Conservation (phyloP, 2,329 filamentous ascomycete species). For the Pestalotiopsis sp. region DNA sequence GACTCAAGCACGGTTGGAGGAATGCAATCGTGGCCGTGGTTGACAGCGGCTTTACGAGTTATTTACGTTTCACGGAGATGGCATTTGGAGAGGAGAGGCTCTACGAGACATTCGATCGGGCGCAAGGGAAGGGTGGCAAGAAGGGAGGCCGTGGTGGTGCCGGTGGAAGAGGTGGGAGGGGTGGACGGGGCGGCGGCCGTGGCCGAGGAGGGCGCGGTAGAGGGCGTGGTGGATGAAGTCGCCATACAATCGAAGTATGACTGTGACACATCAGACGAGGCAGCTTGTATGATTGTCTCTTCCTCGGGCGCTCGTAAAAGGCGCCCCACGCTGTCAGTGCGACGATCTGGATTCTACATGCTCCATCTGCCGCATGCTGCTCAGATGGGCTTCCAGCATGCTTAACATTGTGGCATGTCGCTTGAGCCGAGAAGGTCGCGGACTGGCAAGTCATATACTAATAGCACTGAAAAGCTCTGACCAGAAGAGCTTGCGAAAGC, state of each 20-base stretch:
- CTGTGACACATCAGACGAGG: background rate
- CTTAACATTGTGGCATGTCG: too few species aligned
- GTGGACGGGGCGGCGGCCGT: conserved; percentile 19
- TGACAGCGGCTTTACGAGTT: conserved; percentile 88
- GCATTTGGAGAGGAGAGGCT: conserved; percentile 77
- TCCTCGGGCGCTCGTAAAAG: too few species aligned
- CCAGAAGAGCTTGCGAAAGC: too few species aligned
- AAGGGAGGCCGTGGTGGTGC: conserved; percentile 14
- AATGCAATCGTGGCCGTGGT: conserved; percentile 87
- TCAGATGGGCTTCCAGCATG: too few species aligned
- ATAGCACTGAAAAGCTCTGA: too few species aligned
- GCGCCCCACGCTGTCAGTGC: too few species aligned
- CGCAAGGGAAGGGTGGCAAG: conserved; percentile 27
- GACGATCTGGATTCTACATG: too few species aligned
- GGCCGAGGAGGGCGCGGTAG: conserved; percentile 18
- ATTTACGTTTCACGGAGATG: conserved; percentile 77
- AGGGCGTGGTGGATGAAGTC: background rate
- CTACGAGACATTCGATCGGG: conserved; percentile 57
- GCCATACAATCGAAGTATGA: background rate
- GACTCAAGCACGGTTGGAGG: conserved; percentile 80
- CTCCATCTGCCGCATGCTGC: too few species aligned
- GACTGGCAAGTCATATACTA: too few species aligned
- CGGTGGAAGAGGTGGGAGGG: conserved; percentile 17
- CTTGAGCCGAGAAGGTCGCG: too few species aligned
- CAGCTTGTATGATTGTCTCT: too few species aligned